These are phyloP conservation scores for Karstenula rhodostoma DNA, from an alignment of 2,329 filamentous ascomycete genomes.

Conservation along the genomic window DNA sequence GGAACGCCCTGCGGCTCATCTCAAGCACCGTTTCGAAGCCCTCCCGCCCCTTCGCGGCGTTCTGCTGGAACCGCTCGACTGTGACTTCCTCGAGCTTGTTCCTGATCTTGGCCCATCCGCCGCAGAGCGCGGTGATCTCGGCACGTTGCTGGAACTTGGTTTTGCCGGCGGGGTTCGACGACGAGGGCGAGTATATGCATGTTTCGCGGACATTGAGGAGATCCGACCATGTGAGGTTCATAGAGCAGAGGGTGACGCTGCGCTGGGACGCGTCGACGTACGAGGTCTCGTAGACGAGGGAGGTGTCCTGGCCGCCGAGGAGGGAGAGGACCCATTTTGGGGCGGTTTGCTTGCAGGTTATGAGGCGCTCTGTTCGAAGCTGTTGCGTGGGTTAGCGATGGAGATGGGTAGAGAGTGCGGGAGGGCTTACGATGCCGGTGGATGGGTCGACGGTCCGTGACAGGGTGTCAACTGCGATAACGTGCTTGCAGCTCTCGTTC, in stretches of 20 bases:
- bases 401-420: slow-evolving; percentile 18
- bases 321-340: slow-evolving; percentile 83
- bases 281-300: slow-evolving; percentile 91
- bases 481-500: slow-evolving; percentile 87
- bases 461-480: slow-evolving; percentile 93
- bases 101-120: slow-evolving; percentile 96
- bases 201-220: slow-evolving; percentile 93
- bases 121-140: slow-evolving; percentile 90
- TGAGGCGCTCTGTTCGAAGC: slow-evolving; percentile 75
- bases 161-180: slow-evolving; percentile 57
- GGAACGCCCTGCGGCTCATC: slow-evolving; percentile 91
- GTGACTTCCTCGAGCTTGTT: slow-evolving; percentile 94
- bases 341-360: slow-evolving; percentile 70
- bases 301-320: slow-evolving; percentile 80
- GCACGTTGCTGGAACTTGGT: slow-evolving; percentile 91
- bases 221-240: slow-evolving; percentile 93
- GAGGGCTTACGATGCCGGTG: slow-evolving; percentile 70
- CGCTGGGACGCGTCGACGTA: slow-evolving; percentile 86
- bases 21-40: slow-evolving; percentile 94
- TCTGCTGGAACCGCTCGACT: slow-evolving; percentile 88
- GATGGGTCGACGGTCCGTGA: slow-evolving; percentile 71
- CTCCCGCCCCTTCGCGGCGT: slow-evolving; percentile 87
- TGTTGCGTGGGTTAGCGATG: slow-evolving; percentile 39
- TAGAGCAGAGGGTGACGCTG: slow-evolving; percentile 95
- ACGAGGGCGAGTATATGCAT: slow-evolving; percentile 78